These are phyloP conservation scores for Pseudocercospora macadamiae DNA, from an alignment of 2,329 filamentous ascomycete species.

Conservation along the genomic window DNA sequence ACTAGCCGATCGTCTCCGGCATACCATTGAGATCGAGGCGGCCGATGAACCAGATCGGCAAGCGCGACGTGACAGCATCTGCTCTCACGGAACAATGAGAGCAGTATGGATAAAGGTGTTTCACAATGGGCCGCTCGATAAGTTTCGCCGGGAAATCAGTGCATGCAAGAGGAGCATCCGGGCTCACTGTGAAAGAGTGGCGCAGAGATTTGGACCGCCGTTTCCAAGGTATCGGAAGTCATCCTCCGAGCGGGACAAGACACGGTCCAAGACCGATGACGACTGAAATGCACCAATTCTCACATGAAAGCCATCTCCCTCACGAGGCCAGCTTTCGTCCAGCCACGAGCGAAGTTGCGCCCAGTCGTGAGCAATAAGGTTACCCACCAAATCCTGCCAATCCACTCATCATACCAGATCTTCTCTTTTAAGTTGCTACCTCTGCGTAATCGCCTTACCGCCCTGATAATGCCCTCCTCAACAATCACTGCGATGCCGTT, in stretches of 20 bases:
- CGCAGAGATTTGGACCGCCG: too few species aligned
- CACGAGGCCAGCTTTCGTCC: conserved; percentile 47
- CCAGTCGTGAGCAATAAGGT: conserved; percentile 44
- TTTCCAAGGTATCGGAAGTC: too few species aligned
- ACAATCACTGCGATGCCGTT: conserved; percentile 37
- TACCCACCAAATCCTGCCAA: conserved; percentile 49
- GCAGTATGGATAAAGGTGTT: neutral
- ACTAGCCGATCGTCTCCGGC: too few species aligned
- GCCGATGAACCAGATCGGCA: neutral
- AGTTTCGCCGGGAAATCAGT: neutral
- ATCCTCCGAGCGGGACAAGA: too few species aligned
- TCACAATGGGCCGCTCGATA: too few species aligned
- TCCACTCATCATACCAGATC: conserved; percentile 37
- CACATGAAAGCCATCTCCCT: conserved; percentile 42
- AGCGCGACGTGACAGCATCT: neutral
- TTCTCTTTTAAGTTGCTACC: conserved; percentile 22
- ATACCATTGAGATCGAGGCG: neutral
- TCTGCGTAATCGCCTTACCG: conserved; percentile 27
- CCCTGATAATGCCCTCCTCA: conserved; percentile 32
- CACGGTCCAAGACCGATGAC: too few species aligned
- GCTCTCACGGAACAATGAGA: neutral
- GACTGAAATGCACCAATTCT: neutral
- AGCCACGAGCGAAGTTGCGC: conserved; percentile 48
- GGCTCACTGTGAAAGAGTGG: too few species aligned
- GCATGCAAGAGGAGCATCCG: neutral